Base-by-base conservation (phyloP, 192 early-diverging fungal species). In the Jimgerdemannia flammicorona region DNA sequence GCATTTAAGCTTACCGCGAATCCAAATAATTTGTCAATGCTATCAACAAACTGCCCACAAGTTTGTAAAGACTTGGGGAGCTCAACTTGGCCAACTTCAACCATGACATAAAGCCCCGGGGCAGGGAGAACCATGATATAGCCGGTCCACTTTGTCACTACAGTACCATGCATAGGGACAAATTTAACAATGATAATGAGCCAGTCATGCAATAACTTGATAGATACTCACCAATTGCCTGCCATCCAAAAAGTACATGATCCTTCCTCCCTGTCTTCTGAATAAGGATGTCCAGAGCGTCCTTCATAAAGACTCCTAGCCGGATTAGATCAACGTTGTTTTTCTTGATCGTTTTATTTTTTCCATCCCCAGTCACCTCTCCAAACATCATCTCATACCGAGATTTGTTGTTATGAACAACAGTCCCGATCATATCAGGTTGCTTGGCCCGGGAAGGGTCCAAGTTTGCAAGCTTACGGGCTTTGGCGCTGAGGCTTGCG, bases 251-350 rank as follows among this genome's bases (percentile, higher is more conserved):
- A 19, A 59, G 2, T 14, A 68, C 43, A 69, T 2, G 42, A 3
- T 29, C 9, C 44, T 68, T 70, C 6, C 6, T 14, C 10, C 66
- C 4, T 19, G 4, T 19, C 4, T 74, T 74, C 18, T 66, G 40
- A 14, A 74, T 4, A 0, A 74, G 29, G 14, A 20, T 4, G 39
- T 74, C 74, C 1, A 75, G 43, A 3, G 69, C 74, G 49, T 75
- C 74, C 63, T 75, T 75, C 40, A 75, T 75, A 42, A 75, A 75
- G n/a, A 75, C 9, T 3, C 74, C 74, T 20, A 75, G 18, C 9
- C 68, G 41, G 0, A 70, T 63, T 3, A 75, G 43, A 75, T 75
- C 74, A 8, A 75, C 29, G 42, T 18, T 71, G 18, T 75, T 75
- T 39, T 75, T 75, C 69, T 70, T 75, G 0, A 4, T 0, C 4